phyloP scores from a whole-genome alignment of 805 yeast species.

The Saccharomycopsis sp. region DNA sequence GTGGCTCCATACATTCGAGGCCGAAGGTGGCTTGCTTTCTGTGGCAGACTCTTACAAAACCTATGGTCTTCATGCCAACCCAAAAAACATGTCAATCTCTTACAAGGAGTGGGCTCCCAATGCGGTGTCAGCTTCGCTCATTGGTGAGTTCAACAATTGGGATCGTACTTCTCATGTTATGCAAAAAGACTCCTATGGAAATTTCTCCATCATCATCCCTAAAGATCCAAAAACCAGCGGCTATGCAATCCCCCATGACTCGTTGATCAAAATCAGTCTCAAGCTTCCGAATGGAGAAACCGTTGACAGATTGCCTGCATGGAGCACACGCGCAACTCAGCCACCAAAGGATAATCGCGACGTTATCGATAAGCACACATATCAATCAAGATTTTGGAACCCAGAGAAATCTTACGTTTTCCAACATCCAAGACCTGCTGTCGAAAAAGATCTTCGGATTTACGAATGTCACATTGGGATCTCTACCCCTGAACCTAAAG shows the following conservation, averaged over 20 bases:
- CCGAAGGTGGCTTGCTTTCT: conserved; percentile 56
- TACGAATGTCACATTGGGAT: conserved; percentile 97
- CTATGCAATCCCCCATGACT: conserved; percentile 71
- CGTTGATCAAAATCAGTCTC: conserved; percentile 65
- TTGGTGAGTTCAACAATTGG: conserved; percentile 94
- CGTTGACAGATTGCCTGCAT: conserved; percentile 80
- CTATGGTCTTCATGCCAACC: conserved; percentile 68
- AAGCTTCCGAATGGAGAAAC: conserved; percentile 53
- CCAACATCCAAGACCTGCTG: conserved; percentile 54
- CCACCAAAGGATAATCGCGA: conserved; percentile 40
- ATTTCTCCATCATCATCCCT: conserved; percentile 53
- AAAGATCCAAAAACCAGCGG: conserved; percentile 32
- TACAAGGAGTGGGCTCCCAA: conserved; percentile 89
- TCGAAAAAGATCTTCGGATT: conserved; percentile 52
- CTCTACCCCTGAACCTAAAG: conserved; percentile 78
- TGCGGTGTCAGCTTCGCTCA: conserved; percentile 63
- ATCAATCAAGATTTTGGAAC: conserved; percentile 92
- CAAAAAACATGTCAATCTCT: conserved; percentile 40
- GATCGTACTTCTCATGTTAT: conserved; percentile 45
- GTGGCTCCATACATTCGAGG: conserved; percentile 49
- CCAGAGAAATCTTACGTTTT: conserved; percentile 52
- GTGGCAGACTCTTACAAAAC: conserved; percentile 70
- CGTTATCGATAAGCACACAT: conserved; percentile 29
- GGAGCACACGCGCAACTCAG: conserved; percentile 77
- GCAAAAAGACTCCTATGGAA: conserved; percentile 58